These are phyloP conservation scores for Thuja plicata DNA, from an alignment of 83 land plant genomes.

Conservation along the genomic window DNA sequence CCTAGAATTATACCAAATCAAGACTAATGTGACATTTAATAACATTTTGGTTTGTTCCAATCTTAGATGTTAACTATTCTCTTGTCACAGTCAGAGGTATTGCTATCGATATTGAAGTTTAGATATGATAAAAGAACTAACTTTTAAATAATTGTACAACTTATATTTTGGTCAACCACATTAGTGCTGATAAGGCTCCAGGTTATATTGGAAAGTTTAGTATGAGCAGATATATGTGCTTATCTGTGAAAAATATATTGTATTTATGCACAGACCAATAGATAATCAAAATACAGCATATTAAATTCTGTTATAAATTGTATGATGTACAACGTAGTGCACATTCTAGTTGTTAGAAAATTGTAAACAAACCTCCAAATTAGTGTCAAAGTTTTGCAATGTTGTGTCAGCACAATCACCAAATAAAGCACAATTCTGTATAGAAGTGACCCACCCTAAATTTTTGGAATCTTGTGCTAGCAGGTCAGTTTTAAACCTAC, in stretches of 20 bases:
- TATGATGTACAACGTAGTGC: neutral
- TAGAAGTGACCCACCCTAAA: neutral
- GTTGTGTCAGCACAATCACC: no score
- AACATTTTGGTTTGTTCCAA: no score
- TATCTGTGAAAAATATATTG: neutral
- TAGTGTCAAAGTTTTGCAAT: neutral
- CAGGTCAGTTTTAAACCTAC: neutral
- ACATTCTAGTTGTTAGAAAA: no score
- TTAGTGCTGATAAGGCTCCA: neutral
- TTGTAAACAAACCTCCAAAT: neutral
- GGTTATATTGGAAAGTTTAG: neutral
- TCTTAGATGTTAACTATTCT: neutral
- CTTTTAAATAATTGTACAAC: no score
- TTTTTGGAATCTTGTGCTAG: neutral
- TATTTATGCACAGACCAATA: neutral
- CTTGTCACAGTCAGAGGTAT: neutral
- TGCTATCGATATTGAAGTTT: neutral
- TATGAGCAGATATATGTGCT: neutral
- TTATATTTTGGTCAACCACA: neutral
- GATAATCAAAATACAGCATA: neutral
- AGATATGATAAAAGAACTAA: neutral
- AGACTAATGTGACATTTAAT: neutral
- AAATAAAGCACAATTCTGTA: neutral
- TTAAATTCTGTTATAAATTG: neutral
- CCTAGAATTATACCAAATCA: neutral